Base-by-base conservation (phyloP, 1,139 yeast species). In the Candida mesenterica region DNA sequence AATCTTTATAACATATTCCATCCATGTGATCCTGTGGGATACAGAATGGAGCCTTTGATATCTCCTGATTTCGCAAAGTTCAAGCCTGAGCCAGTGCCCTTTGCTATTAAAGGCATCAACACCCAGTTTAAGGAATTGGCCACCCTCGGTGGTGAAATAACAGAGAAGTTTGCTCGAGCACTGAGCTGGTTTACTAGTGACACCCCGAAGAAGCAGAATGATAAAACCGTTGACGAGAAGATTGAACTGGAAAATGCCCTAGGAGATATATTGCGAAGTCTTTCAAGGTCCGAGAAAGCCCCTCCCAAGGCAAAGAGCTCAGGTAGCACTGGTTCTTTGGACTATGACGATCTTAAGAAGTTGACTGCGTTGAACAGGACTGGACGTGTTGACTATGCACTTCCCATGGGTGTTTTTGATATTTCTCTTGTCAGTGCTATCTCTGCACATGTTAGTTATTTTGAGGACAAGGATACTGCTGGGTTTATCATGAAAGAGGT, bases 11-110 rank as follows among this genome's bases (percentile, higher is more conserved):
- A 89, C 52, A 60, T 89, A 4, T 87, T 83, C 62, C 95, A 90
- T 50, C 87, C 90, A 0, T 82, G 94, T 49, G 97, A 89, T 53
- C 95, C 96, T 0, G 81, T 89, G 18, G 90, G 94, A 0, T 87
- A 88, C 53, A 65, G 97, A 38, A 61, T 88, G 42, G 97, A 89
- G 54, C 97, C 97, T 1, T 61, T 89, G 39, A 72, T 88, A 4
- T 68, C 73, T 30, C 70, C 78, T 3, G 55, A 62, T 10, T 73
- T 83, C 49, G 68, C 83, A 0, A 57, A 68, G 6, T 65, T 76
- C 45, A 74, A 76, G 45, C 89, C 95, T 0, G 80, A 67, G 34
- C 59, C 61, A n/a, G 70, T 79, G 8, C 79, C 84, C 2, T 79
- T 75, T 50, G 79, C 82, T 0, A 54, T 72, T 49, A 51, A 63